Conservation (phyloP, 2,329 filamentous ascomycete genomes). For the Pezicula neosporulosa region DNA sequence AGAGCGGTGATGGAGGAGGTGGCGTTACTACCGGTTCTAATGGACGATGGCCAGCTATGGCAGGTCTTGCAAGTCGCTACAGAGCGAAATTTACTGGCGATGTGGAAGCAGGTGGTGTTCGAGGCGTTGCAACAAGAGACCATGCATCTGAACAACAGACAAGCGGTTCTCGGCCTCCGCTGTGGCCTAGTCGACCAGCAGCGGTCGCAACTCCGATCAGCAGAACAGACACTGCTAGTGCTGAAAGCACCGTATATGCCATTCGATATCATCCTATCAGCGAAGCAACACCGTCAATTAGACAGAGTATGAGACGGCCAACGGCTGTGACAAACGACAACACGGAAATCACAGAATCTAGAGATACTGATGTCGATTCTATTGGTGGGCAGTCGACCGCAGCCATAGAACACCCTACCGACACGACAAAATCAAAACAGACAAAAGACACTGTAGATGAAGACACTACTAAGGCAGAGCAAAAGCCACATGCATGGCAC, state of each 20-base stretch:
- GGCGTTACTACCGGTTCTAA: slow-evolving; percentile 17
- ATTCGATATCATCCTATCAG: slow-evolving; percentile 57
- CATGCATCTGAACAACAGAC: slow-evolving; percentile 3
- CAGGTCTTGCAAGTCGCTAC: slow-evolving; percentile 22
- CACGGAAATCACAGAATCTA: slow-evolving; percentile 14
- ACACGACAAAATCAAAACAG: slow-evolving; percentile 1
- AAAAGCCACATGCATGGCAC: slow-evolving; percentile 12
- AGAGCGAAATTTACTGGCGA: slow-evolving; percentile 16
- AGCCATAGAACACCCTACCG: slow-evolving; percentile 21
- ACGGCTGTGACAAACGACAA: slow-evolving; percentile 18
- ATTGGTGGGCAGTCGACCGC: slow-evolving; percentile 18
- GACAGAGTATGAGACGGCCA: slow-evolving; percentile 3
- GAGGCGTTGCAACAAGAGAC: not conserved
- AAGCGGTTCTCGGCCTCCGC: slow-evolving; percentile 18
- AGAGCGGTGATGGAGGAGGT: slow-evolving; percentile 24
- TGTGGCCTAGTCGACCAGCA: slow-evolving; percentile 52
- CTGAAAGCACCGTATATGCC: slow-evolving; percentile 61
- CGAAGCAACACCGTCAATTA: slow-evolving; percentile 27
- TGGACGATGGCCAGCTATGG: slow-evolving; percentile 41
- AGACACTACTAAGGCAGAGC: slow-evolving; percentile 2
- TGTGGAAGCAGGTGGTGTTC: slow-evolving; percentile 13
- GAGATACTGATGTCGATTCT: slow-evolving; percentile 13
- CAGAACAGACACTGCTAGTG: slow-evolving; percentile 59
- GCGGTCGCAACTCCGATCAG: slow-evolving; percentile 55
- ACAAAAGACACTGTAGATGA: slow-evolving; percentile 12